Evolutionary conservation across 345 rosid species (phyloP), one percentile per base, ranked within the genome.

Genomic region (Brassica incana): DNA sequence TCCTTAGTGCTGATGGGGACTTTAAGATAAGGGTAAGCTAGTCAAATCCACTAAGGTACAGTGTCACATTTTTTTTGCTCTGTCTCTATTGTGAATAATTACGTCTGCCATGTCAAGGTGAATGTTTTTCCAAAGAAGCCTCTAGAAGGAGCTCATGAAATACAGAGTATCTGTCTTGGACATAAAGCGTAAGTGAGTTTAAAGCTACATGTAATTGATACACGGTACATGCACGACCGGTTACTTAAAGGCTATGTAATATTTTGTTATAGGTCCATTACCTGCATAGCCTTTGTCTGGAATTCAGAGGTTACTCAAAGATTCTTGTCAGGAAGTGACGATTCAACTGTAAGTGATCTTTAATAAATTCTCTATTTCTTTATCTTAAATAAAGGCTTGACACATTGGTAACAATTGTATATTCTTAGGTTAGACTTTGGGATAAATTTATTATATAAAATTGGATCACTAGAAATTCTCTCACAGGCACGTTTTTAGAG

Each of bases 111-210:
- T 65, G 64, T 65, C 84, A 27, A 93, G 99, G 96, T 93, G 60
- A 85, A 93, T 71, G 86, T 89, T 38, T 87, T 93, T 38, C 98
- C 99, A 36, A 84, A 89, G 82, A 89, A 84, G 66, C 98, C 99
- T 78, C 71, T 88, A 71, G 87, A 88, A 65, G 97, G 97, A 76
- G 97, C 98, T 82, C 98, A 95, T 80, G 95, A 90, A 82, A 93
- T 95, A 73, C 96, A 95, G 71, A 89, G 96, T 75, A 90, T 93
- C 81, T 93, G 99, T 85, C 95, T 95, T 65, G 99, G 95, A 40
- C 99, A 95, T 87, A 84, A 96, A 8, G 95, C 91, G 98, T 89
- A 85, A 95, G 97, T 91, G 65, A 74, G 84, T 77, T 77, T 73
- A 63, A 38, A 56, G 72, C 67, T 29, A 38, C 43, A 38, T 67